Evolutionary conservation across 306 rosid species (phyloP).

Genomic region (Sesbania bispinosa): DNA sequence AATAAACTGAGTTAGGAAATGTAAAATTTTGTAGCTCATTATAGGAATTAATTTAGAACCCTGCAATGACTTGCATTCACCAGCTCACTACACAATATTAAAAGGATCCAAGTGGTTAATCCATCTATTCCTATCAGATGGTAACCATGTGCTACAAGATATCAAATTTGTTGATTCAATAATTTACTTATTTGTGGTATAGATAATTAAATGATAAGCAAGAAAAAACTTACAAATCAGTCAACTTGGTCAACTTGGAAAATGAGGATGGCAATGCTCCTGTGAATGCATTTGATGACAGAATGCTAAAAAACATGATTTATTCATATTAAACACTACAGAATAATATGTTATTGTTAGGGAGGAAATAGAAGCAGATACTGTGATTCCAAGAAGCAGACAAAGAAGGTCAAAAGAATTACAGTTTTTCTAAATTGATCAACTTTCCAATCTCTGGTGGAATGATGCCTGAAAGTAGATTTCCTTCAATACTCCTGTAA

Average conservation of each 20-base stretch:
- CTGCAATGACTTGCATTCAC: no score
- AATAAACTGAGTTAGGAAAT: not conserved
- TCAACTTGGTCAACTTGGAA: constrained; percentile 68
- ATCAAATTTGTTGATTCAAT: not conserved
- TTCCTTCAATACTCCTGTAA: constrained; percentile 91
- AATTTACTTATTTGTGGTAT: not conserved
- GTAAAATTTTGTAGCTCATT: not conserved
- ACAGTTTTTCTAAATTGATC: constrained; percentile 65
- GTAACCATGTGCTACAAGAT: constrained; percentile 6
- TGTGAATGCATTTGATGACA: constrained; percentile 74
- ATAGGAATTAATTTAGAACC: not conserved
- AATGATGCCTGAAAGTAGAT: constrained; percentile 58
- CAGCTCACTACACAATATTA: no score
- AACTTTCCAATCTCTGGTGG: constrained; percentile 67
- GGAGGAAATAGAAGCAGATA: not conserved
- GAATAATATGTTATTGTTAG: not conserved
- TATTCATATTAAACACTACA: constrained; percentile 20
- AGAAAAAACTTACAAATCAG: constrained; percentile 67
- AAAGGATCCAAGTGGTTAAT: not conserved
- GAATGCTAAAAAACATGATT: constrained; percentile 43
- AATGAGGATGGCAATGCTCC: constrained; percentile 69
- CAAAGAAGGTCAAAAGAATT: constrained; percentile 31
- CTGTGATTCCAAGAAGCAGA: constrained; percentile 4
- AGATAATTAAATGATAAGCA: not conserved
- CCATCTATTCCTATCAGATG: not conserved